phyloP scores from a whole-genome alignment of 148 eudicot genomes.

The Rheum nobile region DNA sequence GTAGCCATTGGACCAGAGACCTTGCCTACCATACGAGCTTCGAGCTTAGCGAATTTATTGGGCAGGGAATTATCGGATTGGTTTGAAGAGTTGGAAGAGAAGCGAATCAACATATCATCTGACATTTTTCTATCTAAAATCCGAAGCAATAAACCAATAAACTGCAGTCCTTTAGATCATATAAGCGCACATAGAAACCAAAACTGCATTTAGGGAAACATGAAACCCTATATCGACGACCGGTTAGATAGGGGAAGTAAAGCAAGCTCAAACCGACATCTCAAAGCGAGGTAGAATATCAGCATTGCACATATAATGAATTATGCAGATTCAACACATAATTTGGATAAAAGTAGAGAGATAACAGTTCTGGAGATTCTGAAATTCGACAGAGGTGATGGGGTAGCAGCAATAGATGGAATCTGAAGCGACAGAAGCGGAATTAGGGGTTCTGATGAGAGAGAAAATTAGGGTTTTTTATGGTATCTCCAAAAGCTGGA shows the following conservation, averaged over 20 bases:
- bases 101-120: conserved; percentile 71
- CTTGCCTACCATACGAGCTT: conserved; percentile 91
- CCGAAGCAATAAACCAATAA: background rate
- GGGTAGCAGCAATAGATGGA: background rate
- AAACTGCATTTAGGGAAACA: background rate
- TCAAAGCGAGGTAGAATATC: background rate
- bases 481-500: background rate
- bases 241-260: background rate
- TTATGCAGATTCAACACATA: background rate
- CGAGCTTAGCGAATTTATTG: conserved; percentile 78
- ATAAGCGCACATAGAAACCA: background rate
- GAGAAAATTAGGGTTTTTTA: conserved; percentile 5
- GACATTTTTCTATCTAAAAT: conserved; percentile 33
- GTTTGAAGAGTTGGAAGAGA: conserved; percentile 84
- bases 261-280: conserved; percentile 5
- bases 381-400: background rate
- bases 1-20: conserved; percentile 29
- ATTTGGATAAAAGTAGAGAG: background rate
- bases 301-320: background rate
- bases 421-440: background rate
- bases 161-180: conserved; percentile 1
- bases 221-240: background rate
- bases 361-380: background rate
- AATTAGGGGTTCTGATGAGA: conserved; percentile 3
- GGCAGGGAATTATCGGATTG: conserved; percentile 84